Percentiles rank a stretch among this genome's conserved stretches.
Conservation (phyloP, 2,329 filamentous ascomycete species). For the Fusarium verticillioides region DNA sequence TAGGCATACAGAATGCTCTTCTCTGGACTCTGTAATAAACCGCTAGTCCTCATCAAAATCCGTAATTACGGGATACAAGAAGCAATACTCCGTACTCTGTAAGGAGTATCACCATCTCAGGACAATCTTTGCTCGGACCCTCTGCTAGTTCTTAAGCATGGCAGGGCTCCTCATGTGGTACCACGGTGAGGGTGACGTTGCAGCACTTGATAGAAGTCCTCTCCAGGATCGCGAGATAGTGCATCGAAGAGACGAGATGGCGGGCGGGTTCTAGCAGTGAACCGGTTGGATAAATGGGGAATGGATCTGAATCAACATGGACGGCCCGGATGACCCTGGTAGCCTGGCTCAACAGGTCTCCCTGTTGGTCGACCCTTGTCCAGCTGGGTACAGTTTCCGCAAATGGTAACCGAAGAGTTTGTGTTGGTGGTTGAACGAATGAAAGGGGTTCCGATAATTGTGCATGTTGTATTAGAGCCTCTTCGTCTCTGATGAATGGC, state of each 20-base stretch:
- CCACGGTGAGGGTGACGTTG: slow-evolving; percentile 27
- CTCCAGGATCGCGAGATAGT: slow-evolving; percentile 36
- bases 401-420: slow-evolving; percentile 31
- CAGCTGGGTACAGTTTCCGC: slow-evolving; percentile 32
- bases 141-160: slow-evolving; percentile 14
- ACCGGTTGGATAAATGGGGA: slow-evolving; percentile 25
- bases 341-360: slow-evolving; percentile 13
- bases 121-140: slow-evolving; percentile 35
- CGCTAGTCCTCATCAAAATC: neutral
- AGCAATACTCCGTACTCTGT: neutral
- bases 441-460: slow-evolving; percentile 28
- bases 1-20: neutral
- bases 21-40: slow-evolving; percentile 2
- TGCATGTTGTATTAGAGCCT: slow-evolving; percentile 6
- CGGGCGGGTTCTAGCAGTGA: slow-evolving; percentile 15
- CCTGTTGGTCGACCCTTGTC: slow-evolving; percentile 27
- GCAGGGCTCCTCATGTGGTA: slow-evolving; percentile 26
- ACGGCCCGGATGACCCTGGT: slow-evolving; percentile 33
- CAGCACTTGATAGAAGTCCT: slow-evolving; percentile 28
- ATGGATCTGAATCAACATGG: slow-evolving; percentile 44
- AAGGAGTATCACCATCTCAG: neutral
- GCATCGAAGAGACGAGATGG: slow-evolving; percentile 31
- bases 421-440: slow-evolving; percentile 27
- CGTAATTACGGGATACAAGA: slow-evolving; percentile 14
- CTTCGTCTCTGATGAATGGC: neutral